phyloP scores from a whole-genome alignment of 1,284 basidiomycete genomes.

The Chalciporus sp. region DNA sequence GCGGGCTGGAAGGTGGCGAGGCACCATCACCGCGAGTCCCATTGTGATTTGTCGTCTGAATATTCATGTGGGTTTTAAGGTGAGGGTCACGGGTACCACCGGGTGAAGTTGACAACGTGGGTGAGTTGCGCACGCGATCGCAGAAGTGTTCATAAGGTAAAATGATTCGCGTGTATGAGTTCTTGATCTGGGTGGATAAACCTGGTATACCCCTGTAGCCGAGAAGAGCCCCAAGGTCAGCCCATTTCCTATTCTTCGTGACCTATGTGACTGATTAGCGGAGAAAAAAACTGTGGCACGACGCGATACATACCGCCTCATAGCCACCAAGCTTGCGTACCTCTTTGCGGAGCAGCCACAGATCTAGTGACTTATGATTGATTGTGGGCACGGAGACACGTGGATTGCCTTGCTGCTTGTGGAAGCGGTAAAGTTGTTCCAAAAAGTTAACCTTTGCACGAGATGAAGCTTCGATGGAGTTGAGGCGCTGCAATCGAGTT shows the following conservation, averaged over 20 bases:
- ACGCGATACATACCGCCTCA: conserved; percentile 62
- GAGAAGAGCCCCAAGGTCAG: conserved; percentile 77
- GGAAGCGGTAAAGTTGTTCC: conserved; percentile 93
- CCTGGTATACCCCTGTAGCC: conserved; percentile 84
- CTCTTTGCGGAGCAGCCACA: conserved; percentile 92
- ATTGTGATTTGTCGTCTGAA: conserved; percentile 40
- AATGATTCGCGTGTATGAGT: conserved; percentile 89
- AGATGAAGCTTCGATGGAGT: conserved; percentile 96
- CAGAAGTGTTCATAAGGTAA: conserved; percentile 93
- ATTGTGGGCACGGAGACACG: conserved; percentile 90
- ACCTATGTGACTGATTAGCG: conserved; percentile 52
- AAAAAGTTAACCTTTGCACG: conserved; percentile 96
- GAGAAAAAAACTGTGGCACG: conserved; percentile 23
- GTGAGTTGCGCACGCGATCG: conserved; percentile 70
- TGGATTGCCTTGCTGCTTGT: conserved; percentile 87
- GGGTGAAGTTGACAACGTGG: conserved; percentile 47
- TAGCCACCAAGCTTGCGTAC: conserved; percentile 89
- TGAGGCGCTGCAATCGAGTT: conserved; percentile 92
- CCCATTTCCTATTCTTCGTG: conserved; percentile 82
- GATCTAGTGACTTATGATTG: conserved; percentile 88
- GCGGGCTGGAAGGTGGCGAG: conserved; percentile 65
- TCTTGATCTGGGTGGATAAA: conserved; percentile 85
- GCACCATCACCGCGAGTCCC: conserved; percentile 40
- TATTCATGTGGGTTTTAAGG: conserved; percentile 46
- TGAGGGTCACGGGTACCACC: conserved; percentile 40